A percentile compares a stretch with the other conserved stretches of the same genome.
phyloP scores from a whole-genome alignment of 2,329 filamentous ascomycete species.

The Aspergillus sp. region DNA sequence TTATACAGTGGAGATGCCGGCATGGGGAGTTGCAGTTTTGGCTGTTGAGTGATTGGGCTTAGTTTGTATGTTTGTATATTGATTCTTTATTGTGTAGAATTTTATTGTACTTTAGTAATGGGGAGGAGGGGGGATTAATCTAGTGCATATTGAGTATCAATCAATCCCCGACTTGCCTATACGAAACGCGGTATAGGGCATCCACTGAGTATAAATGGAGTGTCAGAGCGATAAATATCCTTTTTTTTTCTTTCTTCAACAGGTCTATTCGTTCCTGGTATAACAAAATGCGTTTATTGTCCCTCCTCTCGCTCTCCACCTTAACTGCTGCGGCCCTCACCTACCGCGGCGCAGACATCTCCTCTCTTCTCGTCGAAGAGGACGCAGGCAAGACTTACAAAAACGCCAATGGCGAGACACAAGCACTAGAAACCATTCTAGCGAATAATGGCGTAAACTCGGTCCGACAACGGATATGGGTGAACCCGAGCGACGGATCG shows the following conservation, averaged over 20 bases:
- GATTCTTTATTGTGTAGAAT: no score
- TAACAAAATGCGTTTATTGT: conserved; percentile 4
- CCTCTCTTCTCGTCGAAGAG: conserved; percentile 60
- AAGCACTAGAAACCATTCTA: conserved; percentile 58
- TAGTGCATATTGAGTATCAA: no score
- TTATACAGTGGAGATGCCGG: conserved; percentile 17
- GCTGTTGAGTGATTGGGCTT: conserved; percentile 3
- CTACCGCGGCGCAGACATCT: conserved; percentile 65
- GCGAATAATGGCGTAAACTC: conserved; percentile 59
- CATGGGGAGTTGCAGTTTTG: conserved; percentile 21
- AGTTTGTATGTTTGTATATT: no score
- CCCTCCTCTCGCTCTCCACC: conserved; percentile 12
- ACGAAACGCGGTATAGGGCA: no score
- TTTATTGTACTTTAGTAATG: no score
- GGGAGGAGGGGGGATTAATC: no score
- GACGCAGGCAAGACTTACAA: conserved; percentile 56
- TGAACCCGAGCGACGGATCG: conserved; percentile 56
- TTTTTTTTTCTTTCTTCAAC: no score
- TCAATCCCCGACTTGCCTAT: no score
- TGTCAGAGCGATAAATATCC: no score
- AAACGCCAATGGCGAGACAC: conserved; percentile 44
- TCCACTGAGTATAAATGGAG: no score
- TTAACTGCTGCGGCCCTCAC: conserved; percentile 43
- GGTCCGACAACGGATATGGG: conserved; percentile 65
- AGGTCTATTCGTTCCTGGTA: no score